Percentiles rank a stretch among this genome's conserved stretches.
phyloP scores from a whole-genome alignment of 441 rosid species.

The Aquilaria agallochum region DNA sequence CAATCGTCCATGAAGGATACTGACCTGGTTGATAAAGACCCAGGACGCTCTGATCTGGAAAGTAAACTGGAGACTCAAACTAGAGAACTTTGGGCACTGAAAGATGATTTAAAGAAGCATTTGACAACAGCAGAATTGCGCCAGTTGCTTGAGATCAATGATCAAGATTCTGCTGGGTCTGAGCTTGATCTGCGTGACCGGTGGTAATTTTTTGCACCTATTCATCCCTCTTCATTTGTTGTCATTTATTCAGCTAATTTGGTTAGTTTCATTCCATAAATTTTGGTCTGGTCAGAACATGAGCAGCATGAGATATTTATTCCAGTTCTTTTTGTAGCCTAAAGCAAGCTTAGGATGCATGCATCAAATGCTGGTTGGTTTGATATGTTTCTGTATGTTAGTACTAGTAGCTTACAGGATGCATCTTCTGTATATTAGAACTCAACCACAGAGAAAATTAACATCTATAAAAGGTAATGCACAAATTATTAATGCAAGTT shows the following conservation, averaged over 20 bases:
- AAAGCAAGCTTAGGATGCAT: too few species aligned
- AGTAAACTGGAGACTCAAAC: constrained; percentile 68
- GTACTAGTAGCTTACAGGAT: too few species aligned
- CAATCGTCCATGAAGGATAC: constrained; percentile 20
- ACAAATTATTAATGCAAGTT: constrained; percentile 7
- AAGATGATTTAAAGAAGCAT: constrained; percentile 81
- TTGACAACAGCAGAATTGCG: constrained; percentile 75
- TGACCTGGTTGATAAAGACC: constrained; percentile 10
- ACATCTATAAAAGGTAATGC: background rate
- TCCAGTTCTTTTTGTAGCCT: too few species aligned
- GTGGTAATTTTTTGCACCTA: constrained; percentile 46
- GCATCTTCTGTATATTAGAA: too few species aligned
- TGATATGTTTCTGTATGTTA: too few species aligned
- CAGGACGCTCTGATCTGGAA: constrained; percentile 39
- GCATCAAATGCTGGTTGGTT: too few species aligned
- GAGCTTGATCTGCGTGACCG: constrained; percentile 85
- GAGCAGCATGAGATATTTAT: too few species aligned
- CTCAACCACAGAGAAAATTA: too few species aligned
- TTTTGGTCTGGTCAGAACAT: too few species aligned
- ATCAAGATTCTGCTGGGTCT: constrained; percentile 78
- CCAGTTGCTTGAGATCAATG: constrained; percentile 74
- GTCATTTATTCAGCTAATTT: background rate
- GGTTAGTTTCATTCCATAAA: background rate
- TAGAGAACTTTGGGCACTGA: constrained; percentile 83
- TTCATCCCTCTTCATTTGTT: constrained; percentile 1